Percentiles rank a stretch among this genome's conserved stretches.
Evolutionary conservation across 495 filamentous ascomycete species (phyloP).

Genomic region (Tuber melanosporum): DNA sequence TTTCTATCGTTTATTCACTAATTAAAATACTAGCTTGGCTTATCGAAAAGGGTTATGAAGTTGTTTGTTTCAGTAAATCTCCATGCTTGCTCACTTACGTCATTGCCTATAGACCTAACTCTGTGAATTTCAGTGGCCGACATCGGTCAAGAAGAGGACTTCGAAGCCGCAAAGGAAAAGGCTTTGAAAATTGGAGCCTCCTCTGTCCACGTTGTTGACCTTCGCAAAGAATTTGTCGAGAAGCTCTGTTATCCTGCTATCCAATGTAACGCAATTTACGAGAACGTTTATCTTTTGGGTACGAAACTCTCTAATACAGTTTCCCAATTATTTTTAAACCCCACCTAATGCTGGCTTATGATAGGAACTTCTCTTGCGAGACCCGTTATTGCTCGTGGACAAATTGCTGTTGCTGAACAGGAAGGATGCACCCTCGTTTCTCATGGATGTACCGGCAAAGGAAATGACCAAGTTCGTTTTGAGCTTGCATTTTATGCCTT

Average conservation of each 20-base stretch:
- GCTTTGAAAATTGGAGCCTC: constrained; percentile 64
- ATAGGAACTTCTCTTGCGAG: constrained; percentile 68
- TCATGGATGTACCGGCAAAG: constrained; percentile 82
- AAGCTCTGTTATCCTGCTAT: constrained; percentile 83
- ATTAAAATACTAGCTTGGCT: constrained; percentile 53
- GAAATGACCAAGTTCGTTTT: constrained; percentile 83
- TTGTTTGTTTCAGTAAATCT: constrained; percentile 57
- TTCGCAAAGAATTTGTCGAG: constrained; percentile 73
- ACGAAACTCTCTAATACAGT: constrained; percentile 19
- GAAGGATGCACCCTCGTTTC: constrained; percentile 61
- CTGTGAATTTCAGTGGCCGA: constrained; percentile 52
- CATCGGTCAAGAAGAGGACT: constrained; percentile 63
- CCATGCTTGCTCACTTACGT: not conserved
- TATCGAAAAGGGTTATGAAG: constrained; percentile 62
- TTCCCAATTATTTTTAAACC: not conserved
- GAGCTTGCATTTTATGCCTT: constrained; percentile 67
- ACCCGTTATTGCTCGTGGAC: constrained; percentile 79
- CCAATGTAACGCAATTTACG: constrained; percentile 82
- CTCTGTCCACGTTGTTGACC: constrained; percentile 58
- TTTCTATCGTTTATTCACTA: constrained; percentile 10
- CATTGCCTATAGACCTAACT: constrained; percentile 16
- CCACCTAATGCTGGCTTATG: not conserved
- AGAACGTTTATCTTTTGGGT: constrained; percentile 72
- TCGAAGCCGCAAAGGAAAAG: constrained; percentile 58
- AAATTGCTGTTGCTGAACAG: constrained; percentile 65